Base-by-base conservation (phyloP, 495 filamentous ascomycete species). In the Aspergillus kassunensis region DNA sequence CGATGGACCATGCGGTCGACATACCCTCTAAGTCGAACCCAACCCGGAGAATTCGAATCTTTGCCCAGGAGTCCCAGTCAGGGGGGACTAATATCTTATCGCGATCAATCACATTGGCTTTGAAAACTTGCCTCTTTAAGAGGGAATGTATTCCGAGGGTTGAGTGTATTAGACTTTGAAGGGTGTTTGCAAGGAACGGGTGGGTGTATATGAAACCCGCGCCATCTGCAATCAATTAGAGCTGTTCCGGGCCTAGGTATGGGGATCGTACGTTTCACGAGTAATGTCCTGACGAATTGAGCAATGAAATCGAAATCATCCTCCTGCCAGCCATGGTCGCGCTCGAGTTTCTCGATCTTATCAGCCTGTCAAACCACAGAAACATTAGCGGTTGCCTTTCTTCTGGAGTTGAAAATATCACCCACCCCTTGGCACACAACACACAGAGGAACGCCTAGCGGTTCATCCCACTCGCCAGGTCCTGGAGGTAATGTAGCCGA, bases 1-100 rank as follows among this genome's bases (percentile, higher is more conserved):
- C 91, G 41, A 86, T 77, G 15, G 83, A 82, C 91, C 91, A 97
- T 15, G 84, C 88, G 40, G 80, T 83, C 60, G 87, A 92, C 27
- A 91, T 81, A 5, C 79, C 80, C 71, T 98, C 93, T 37, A 95
- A 87, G 54, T 96, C 90, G 62, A 97, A 97, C 12, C 87, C 89
- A 72, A 97, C 95, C n/a, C 89, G 78, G 15, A 97, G 74, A 34
- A 97, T 88, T 18, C 91, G 80, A 52, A 99, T 96, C 69, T 97
- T 99, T 23, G 89, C 92, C 90, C 92, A 97, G 0, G 91, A 96
- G 67, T 99, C 93, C 95, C 95, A 97, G 64, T 96, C 95, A 10
- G 90, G 86, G 4, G 93, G 95, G 2, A 99, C 84, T 0, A 96
- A 76, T 27, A 97, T 87, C 74, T 92, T 95, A 65, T 97, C 95